phyloP scores from a whole-genome alignment of 2,329 filamentous ascomycete genomes.

The Pyricularia sp. region DNA sequence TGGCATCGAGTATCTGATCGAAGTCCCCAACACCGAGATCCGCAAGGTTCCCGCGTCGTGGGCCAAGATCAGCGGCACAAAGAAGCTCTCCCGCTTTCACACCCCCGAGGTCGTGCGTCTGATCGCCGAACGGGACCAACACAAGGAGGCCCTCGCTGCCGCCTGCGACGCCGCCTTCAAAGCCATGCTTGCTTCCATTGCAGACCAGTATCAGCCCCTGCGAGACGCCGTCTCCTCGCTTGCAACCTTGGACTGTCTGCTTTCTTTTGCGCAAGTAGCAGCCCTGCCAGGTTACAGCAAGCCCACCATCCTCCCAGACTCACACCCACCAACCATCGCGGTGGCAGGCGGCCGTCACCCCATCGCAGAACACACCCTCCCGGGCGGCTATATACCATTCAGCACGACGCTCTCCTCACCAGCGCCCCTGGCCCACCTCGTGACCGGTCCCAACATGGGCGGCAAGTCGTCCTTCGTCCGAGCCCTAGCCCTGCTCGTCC shows the following conservation, averaged over 20 bases:
- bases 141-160: slow-evolving; percentile 83
- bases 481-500: slow-evolving; percentile 76
- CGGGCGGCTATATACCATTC: slow-evolving; percentile 85
- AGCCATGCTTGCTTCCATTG: slow-evolving; percentile 58
- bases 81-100: slow-evolving; percentile 84
- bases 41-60: slow-evolving; percentile 87
- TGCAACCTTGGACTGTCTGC: slow-evolving; percentile 76
- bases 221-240: slow-evolving; percentile 80
- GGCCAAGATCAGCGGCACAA: slow-evolving; percentile 90
- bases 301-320: slow-evolving; percentile 51
- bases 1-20: slow-evolving; percentile 89
- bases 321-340: slow-evolving; percentile 52
- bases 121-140: slow-evolving; percentile 78
- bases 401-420: slow-evolving; percentile 58
- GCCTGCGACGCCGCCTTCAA: slow-evolving; percentile 79
- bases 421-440: slow-evolving; percentile 59
- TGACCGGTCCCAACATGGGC: slow-evolving; percentile 98
- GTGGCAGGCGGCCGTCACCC: slow-evolving; percentile 74
- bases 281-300: slow-evolving; percentile 77
- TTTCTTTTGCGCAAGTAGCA: slow-evolving; percentile 76
- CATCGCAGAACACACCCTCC: slow-evolving; percentile 84
- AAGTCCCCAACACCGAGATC: slow-evolving; percentile 70
- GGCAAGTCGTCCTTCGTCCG: slow-evolving; percentile 97
- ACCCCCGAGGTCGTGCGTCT: slow-evolving; percentile 78
- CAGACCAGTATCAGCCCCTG: slow-evolving; percentile 74